phyloP scores from a whole-genome alignment of 176 grass and related monocot genomes.

The Puccinellia tenuiflora region DNA sequence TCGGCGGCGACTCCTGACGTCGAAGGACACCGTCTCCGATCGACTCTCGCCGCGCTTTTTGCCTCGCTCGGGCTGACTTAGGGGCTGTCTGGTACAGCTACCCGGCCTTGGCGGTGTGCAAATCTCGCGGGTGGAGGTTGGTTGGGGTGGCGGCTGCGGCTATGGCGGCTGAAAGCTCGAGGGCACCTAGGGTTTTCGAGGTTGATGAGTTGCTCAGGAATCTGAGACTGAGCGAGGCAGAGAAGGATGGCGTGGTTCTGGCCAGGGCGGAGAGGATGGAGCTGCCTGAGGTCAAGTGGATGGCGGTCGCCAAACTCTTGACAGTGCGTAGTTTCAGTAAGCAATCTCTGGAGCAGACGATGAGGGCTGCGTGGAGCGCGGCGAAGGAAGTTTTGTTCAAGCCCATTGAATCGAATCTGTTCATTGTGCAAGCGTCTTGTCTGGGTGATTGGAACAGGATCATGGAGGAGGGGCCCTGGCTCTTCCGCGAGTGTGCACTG shows the following conservation, averaged over 20 bases:
- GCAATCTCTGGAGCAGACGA: no score
- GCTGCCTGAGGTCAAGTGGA: background rate
- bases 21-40: no score
- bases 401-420: background rate
- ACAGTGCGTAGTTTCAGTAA: no score
- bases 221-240: no score
- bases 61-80: background rate
- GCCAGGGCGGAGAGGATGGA: background rate
- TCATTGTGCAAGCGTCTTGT: background rate
- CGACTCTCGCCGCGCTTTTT: no score
- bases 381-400: background rate
- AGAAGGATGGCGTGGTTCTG: no score
- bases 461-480: no score
- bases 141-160: no score
- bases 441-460: no score
- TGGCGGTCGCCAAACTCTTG: background rate
- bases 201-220: background rate
- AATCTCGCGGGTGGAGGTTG: no score
- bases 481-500: no score
- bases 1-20: background rate
- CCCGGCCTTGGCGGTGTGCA: background rate
- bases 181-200: background rate
- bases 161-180: background rate
- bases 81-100: background rate
- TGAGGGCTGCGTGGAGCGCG: background rate